A percentile compares a stretch with the other conserved stretches of the same genome.
Evolutionary conservation across 768 basidiomycete genomes (phyloP).

Genomic region (Phylloporus scabripes): DNA sequence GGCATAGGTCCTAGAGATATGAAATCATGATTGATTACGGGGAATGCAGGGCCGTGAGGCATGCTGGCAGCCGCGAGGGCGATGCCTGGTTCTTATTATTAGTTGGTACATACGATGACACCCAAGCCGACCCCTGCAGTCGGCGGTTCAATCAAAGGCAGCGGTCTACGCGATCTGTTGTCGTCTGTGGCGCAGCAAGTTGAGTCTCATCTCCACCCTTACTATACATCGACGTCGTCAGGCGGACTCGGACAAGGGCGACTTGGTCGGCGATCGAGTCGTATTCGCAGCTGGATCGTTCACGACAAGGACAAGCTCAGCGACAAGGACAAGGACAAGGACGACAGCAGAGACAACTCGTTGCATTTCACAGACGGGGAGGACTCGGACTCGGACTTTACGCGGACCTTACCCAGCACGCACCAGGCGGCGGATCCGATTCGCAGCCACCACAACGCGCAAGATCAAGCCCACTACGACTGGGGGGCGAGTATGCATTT

Average conservation of each 20-base stretch:
- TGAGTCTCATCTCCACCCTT: conserved; percentile 17
- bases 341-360: conserved; percentile 9
- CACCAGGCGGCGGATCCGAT: neutral
- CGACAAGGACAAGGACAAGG: neutral
- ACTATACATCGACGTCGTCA: neutral
- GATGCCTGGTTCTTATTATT: neutral
- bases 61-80: neutral
- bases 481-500: conserved; percentile 13
- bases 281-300: conserved; percentile 15
- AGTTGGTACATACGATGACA: neutral
- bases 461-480: too few species aligned
- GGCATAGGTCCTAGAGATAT: too few species aligned
- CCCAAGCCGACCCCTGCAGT: neutral
- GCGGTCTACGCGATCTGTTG: conserved; percentile 16
- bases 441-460: neutral
- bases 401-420: neutral
- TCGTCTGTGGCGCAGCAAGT: conserved; percentile 23
- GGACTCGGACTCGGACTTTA: conserved; percentile 12
- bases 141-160: neutral
- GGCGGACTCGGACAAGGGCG: neutral
- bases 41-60: conserved; percentile 14
- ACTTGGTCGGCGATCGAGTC: conserved; percentile 9
- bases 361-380: conserved; percentile 12
- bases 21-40: neutral
- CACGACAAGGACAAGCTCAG: conserved; percentile 1